Base-by-base conservation (phyloP, 257 asterid genomes). In the Striga asiatica region DNA sequence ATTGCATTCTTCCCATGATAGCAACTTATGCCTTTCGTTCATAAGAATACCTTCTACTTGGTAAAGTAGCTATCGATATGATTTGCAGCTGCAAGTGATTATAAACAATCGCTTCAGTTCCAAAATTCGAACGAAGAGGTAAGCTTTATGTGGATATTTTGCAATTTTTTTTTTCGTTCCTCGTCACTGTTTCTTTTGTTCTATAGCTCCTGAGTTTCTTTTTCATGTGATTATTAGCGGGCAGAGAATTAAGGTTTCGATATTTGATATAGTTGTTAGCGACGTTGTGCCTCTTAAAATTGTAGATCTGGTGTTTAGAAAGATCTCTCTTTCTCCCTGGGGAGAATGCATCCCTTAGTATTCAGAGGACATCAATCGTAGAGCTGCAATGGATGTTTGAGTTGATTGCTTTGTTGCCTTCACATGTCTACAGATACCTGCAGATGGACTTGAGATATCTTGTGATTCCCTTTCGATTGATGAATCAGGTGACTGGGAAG, bases 401-500 rank as follows among this genome's bases (percentile, higher is more conserved):
- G 39, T 60, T 64, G 32, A 11, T 49, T 37, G 37, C 46, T 54
- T 56, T 60, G 19, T 48, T 50, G 51, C 56, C 55, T 48, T 61
- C 45, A 45, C 55, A n/a, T 41, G 60, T 69, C 28, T 64, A 52
- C 68, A 91, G 98, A 83, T 91, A 23, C 94, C 98, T 56, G 98
- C 98, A 39, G 98, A 91, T 76, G 98, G 98, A 65, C 68, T 91
- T 58, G 73, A 84, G 29, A 71, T 91, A 18, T 55, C 81, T 39
- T 85, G 95, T 54, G 88, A 91, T 19, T 91, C 96, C 32, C 94
- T 91, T 48, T 71, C 96, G 42, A 63, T 91, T 67, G 98, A 91
- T 73, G 98, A 87, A 77, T 91, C 98, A 61, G 87, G 96, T 91
- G 95, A 87, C 98, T 0, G 96, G 98, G 59, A 94, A 91, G 77